Evolutionary conservation across 1,139 yeast genomes (phyloP).

Genomic region (Hansenula anomala): DNA sequence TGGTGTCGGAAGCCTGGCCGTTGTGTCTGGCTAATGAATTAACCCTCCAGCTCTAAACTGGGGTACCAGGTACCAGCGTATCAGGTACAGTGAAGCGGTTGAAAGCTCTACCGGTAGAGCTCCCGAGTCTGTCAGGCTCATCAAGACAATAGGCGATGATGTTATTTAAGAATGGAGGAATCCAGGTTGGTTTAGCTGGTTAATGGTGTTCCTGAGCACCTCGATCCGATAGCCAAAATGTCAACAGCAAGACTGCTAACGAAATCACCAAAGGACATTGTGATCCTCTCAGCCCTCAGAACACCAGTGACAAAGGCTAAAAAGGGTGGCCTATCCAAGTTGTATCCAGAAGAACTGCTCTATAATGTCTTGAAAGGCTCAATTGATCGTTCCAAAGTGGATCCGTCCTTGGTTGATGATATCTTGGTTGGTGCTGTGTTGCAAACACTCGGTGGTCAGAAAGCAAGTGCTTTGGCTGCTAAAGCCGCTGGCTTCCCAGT

Average conservation of each 20-base stretch:
- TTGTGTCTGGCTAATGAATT: no score
- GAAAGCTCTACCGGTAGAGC: no score
- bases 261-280: slow-evolving; percentile 32
- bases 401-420: slow-evolving; percentile 27
- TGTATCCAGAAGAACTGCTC: slow-evolving; percentile 34
- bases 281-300: slow-evolving; percentile 33
- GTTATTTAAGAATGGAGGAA: no score
- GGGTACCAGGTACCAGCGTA: no score
- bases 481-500: slow-evolving; percentile 34
- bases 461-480: slow-evolving; percentile 29
- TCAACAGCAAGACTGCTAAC: slow-evolving; percentile 11
- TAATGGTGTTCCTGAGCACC: no score
- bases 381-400: slow-evolving; percentile 25
- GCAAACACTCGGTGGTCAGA: slow-evolving; percentile 32
- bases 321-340: slow-evolving; percentile 34
- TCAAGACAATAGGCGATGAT: no score
- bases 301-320: slow-evolving; percentile 33
- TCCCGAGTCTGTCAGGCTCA: no score
- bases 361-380: slow-evolving; percentile 29
- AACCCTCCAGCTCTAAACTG: no score
- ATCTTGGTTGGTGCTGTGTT: slow-evolving; percentile 30
- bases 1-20: not conserved
- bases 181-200: no score
- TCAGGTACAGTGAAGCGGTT: no score
- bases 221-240: not conserved